Percentiles rank a stretch among this genome's conserved stretches.
These are phyloP conservation scores for Teratosphaeria pseudoeucalypti DNA, from an alignment of 2,329 filamentous ascomycete genomes.

Conservation along the genomic window DNA sequence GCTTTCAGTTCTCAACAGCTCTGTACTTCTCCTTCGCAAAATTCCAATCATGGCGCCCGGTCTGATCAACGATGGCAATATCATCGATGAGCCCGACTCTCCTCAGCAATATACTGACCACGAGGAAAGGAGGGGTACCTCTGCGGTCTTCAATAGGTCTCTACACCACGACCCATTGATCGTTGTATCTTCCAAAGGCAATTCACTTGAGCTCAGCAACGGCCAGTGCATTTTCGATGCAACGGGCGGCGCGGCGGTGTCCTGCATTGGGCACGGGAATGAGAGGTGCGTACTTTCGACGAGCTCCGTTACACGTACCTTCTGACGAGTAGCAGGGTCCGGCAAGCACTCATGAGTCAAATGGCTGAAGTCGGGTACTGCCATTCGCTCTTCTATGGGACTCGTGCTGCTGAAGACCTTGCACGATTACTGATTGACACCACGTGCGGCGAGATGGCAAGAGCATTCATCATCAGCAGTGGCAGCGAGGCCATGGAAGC, in stretches of 20 bases:
- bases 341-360: constrained; percentile 49
- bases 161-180: constrained; percentile 37
- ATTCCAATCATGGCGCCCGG: not conserved
- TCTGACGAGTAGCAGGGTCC: constrained; percentile 31
- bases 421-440: constrained; percentile 40
- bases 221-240: constrained; percentile 59
- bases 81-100: constrained; percentile 4
- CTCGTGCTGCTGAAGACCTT: constrained; percentile 43
- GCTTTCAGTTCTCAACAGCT: not conserved
- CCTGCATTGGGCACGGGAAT: constrained; percentile 59
- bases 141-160: constrained; percentile 43
- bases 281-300: constrained; percentile 27
- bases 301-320: not conserved
- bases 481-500: constrained; percentile 60
- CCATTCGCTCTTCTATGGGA: constrained; percentile 49
- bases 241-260: constrained; percentile 62
- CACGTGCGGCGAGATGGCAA: constrained; percentile 43
- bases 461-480: constrained; percentile 47
- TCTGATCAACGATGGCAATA: constrained; percentile 16
- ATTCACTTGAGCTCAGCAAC: constrained; percentile 42
- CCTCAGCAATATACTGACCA: not conserved
- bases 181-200: constrained; percentile 40
- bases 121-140: constrained; percentile 1
- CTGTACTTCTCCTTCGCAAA: not conserved
- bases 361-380: constrained; percentile 49